A percentile compares a stretch with the other conserved stretches of the same genome.
These are phyloP conservation scores for Mycosphaerella arachidis DNA, from an alignment of 2,329 filamentous ascomycete genomes.

Conservation along the genomic window DNA sequence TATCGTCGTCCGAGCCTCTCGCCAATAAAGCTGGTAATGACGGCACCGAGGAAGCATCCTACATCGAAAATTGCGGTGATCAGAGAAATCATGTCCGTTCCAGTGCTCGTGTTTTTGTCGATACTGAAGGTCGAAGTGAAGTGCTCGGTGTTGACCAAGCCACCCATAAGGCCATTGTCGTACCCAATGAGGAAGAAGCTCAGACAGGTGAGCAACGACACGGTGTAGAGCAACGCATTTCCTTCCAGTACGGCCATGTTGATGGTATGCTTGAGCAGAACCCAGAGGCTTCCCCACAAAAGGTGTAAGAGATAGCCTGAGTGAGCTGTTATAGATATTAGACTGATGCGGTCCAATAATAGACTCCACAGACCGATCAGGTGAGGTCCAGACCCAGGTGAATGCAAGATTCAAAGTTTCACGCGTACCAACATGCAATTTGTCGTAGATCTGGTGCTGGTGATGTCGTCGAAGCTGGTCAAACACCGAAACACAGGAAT, in stretches of 20 bases:
- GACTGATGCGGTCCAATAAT: background rate
- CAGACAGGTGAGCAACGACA: constrained; percentile 44
- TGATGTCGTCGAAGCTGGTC: background rate
- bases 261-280: background rate
- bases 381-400: background rate
- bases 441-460: background rate
- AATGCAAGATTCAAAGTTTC: background rate
- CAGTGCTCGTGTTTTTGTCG: constrained; percentile 34
- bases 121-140: constrained; percentile 41
- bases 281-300: background rate
- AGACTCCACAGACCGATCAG: background rate
- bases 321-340: background rate
- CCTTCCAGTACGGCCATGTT: constrained; percentile 31
- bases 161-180: constrained; percentile 23
- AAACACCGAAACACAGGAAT: background rate
- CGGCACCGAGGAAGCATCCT: constrained; percentile 43
- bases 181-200: constrained; percentile 49
- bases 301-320: background rate
- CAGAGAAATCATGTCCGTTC: constrained; percentile 38
- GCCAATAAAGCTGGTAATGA: constrained; percentile 38
- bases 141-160: constrained; percentile 37
- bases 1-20: constrained; percentile 44
- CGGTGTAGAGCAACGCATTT: constrained; percentile 39
- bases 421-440: background rate
- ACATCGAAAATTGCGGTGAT: constrained; percentile 45